These are phyloP conservation scores for Pythium insidiosum DNA, from an alignment of 352 stramenopile species.

Conservation along the genomic window DNA sequence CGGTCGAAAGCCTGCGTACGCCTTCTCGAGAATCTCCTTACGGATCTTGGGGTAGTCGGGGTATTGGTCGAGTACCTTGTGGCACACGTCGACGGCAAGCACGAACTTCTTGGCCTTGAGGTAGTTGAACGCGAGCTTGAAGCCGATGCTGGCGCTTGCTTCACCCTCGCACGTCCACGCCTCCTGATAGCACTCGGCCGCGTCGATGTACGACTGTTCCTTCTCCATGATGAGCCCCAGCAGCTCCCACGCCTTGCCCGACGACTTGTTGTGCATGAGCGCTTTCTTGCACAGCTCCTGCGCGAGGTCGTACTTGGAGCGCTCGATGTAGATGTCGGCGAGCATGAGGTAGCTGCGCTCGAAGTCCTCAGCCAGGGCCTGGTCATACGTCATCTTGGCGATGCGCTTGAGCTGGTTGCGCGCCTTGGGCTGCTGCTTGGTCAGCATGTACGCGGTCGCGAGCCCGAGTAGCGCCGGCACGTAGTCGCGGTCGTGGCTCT, in stretches of 20 bases:
- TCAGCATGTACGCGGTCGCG: conserved; percentile 89
- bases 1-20: conserved; percentile 80
- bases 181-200: conserved; percentile 91
- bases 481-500: conserved; percentile 80
- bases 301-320: conserved; percentile 90
- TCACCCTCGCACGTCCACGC: conserved; percentile 77
- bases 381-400: conserved; percentile 89
- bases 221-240: conserved; percentile 94
- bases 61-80: conserved; percentile 91
- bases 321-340: conserved; percentile 89
- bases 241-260: conserved; percentile 88
- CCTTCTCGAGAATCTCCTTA: conserved; percentile 92
- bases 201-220: conserved; percentile 89
- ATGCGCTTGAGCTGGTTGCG: conserved; percentile 94
- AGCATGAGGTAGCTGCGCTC: conserved; percentile 91
- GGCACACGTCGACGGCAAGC: conserved; percentile 87
- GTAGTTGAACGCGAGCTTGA: conserved; percentile 96
- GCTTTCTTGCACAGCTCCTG: conserved; percentile 91
- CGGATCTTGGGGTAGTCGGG: conserved; percentile 93
- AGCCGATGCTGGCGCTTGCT: conserved; percentile 85
- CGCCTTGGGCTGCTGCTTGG: conserved; percentile 88
- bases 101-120: conserved; percentile 91
- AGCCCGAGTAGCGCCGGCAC: conserved; percentile 87
- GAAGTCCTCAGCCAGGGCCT: conserved; percentile 88
- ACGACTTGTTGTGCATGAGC: conserved; percentile 91